Conservation (phyloP, 2,329 filamentous ascomycete genomes). For the Hypoxylon sp. region DNA sequence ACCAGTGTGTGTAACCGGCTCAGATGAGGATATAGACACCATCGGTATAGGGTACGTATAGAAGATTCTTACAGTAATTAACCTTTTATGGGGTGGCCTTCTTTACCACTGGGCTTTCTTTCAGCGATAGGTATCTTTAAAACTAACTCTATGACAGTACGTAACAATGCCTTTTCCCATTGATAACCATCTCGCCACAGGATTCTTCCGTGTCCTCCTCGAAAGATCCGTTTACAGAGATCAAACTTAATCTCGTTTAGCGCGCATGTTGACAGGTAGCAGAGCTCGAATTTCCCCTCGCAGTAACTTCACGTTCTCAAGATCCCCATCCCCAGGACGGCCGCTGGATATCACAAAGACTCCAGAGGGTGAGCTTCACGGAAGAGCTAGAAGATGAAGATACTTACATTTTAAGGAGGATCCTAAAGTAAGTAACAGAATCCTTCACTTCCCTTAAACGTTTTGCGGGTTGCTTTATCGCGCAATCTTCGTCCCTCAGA, state of each 20-base stretch:
- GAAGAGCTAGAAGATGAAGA: not conserved
- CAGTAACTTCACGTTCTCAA: slow-evolving; percentile 14
- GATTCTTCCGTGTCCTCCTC: not conserved
- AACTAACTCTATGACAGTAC: slow-evolving; percentile 14
- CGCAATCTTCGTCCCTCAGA: not conserved
- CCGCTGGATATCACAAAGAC: slow-evolving; percentile 35
- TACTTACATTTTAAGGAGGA: slow-evolving; percentile 12
- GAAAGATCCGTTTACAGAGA: not conserved
- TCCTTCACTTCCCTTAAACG: not conserved
- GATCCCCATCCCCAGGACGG: slow-evolving; percentile 41
- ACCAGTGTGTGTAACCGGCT: not conserved
- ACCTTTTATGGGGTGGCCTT: not conserved
- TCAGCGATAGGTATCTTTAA: not conserved
- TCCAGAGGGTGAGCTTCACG: not conserved
- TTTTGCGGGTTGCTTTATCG: not conserved
- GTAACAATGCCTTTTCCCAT: slow-evolving; percentile 1
- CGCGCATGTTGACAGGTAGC: slow-evolving; percentile 8
- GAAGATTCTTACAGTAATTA: not conserved
- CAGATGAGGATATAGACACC: slow-evolving; percentile 7
- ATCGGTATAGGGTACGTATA: slow-evolving; percentile 27
- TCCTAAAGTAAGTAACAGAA: slow-evolving; percentile 18
- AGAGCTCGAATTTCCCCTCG: slow-evolving; percentile 47
- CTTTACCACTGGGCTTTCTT: not conserved
- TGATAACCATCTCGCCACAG: not conserved
- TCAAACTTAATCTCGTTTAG: not conserved